Percentiles rank a stretch among this genome's conserved stretches.
phyloP scores from a whole-genome alignment of 1,284 basidiomycete species.

The Pholiota adiposa region DNA sequence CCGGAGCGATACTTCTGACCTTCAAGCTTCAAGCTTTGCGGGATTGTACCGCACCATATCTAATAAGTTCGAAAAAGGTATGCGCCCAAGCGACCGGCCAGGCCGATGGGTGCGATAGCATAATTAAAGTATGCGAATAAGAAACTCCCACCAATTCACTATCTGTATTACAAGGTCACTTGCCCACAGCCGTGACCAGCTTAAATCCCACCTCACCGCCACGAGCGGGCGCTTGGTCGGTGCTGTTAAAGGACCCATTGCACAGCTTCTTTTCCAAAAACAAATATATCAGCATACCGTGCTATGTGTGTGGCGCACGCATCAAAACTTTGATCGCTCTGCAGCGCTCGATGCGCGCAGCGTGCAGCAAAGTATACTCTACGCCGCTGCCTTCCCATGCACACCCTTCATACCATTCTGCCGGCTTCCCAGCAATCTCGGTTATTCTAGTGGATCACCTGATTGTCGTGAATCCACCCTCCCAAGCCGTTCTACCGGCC shows the following conservation, averaged over 20 bases:
- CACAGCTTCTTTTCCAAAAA: not conserved
- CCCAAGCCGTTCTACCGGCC: slow-evolving; percentile 1
- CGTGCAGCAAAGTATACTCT: not conserved
- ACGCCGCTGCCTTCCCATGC: not conserved
- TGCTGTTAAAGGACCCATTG: not conserved
- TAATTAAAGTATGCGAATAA: not conserved
- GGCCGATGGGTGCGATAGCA: not conserved
- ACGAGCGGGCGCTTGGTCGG: not conserved
- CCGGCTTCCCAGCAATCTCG: not conserved
- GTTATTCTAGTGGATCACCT: slow-evolving; percentile 1
- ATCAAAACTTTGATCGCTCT: not conserved
- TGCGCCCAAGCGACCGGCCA: not conserved
- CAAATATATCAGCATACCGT: not conserved
- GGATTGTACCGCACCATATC: too few species aligned
- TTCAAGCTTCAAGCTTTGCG: too few species aligned
- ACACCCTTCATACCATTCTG: slow-evolving; percentile 10
- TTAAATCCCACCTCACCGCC: not conserved
- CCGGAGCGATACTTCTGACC: too few species aligned
- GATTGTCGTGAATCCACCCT: not conserved
- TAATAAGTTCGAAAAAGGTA: not conserved
- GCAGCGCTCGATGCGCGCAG: not conserved
- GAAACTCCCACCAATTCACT: not conserved
- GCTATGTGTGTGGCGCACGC: not conserved
- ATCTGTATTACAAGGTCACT: not conserved
- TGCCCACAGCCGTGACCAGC: not conserved